These are phyloP conservation scores for Diversispora epigaea DNA, from an alignment of 192 early-diverging fungal species.

Conservation along the genomic window DNA sequence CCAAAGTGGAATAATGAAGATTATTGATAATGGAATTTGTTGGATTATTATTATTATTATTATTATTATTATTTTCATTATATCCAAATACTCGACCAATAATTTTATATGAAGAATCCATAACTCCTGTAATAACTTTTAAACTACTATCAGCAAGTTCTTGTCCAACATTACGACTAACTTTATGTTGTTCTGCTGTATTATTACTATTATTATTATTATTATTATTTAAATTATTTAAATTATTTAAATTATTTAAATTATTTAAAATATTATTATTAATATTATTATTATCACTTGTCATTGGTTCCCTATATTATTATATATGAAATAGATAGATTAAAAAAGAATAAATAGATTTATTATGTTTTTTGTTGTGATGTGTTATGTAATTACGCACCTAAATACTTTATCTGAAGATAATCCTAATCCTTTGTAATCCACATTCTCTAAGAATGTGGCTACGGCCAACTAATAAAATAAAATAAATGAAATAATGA, in stretches of 20 bases:
- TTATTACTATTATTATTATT: not conserved
- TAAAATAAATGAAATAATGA: not conserved
- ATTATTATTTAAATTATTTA: not conserved
- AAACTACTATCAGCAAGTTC: constrained; percentile 22
- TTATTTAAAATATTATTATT: too few relatives aligned
- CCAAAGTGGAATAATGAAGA: too few relatives aligned
- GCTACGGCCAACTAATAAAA: constrained; percentile 39
- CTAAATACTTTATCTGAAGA: constrained; percentile 3
- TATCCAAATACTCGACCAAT: constrained; percentile 28
- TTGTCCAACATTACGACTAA: constrained; percentile 22
- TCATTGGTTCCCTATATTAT: too few relatives aligned
- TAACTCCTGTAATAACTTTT: constrained; percentile 18
- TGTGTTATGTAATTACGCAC: not conserved
- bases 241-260: not conserved
- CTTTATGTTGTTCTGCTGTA: not conserved
- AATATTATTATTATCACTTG: too few relatives aligned
- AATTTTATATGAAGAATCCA: constrained; percentile 23
- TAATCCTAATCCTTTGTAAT: constrained; percentile 8
- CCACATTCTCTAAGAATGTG: constrained; percentile 38
- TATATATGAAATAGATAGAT: too few relatives aligned
- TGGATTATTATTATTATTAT: too few relatives aligned
- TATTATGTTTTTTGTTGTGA: too few relatives aligned
- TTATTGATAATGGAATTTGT: too few relatives aligned
- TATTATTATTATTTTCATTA: not conserved
- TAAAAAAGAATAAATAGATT: too few relatives aligned